Percentiles rank a stretch among this genome's conserved stretches.
Conservation (phyloP, 441 rosid species). For the Pelargonium australe region DNA sequence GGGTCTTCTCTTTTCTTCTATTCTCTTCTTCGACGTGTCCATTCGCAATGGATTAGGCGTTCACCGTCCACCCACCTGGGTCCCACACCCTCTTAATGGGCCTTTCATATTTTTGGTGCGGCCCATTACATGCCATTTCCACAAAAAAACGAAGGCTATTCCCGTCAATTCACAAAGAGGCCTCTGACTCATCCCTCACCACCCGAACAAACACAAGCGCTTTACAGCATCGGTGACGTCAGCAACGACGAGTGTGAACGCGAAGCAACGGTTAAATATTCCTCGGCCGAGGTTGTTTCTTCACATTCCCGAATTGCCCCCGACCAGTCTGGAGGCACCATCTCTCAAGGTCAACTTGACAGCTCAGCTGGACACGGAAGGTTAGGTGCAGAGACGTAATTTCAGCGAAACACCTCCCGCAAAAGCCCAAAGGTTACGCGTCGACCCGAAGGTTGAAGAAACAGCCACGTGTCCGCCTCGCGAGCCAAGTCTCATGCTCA, state of each 20-base stretch:
- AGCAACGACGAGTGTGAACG: background rate
- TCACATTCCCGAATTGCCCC: background rate
- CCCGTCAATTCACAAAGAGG: background rate
- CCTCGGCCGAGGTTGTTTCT: background rate
- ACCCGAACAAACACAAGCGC: background rate
- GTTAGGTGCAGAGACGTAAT: background rate
- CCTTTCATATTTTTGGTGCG: background rate
- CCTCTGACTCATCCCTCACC: constrained; percentile 4
- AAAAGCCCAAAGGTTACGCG: background rate
- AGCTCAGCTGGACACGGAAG: background rate
- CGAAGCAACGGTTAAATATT: background rate
- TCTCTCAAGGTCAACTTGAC: background rate
- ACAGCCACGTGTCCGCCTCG: background rate
- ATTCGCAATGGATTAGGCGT: background rate
- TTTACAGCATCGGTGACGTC: background rate
- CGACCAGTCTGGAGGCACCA: background rate
- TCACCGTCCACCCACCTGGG: background rate
- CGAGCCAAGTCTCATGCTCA: no score
- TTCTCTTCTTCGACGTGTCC: background rate
- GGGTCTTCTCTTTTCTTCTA: no score
- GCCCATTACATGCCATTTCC: background rate
- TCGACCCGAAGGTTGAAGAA: background rate
- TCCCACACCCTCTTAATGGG: background rate
- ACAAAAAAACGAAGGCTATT: background rate
- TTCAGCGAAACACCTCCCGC: background rate